Evolutionary conservation across 2,329 filamentous ascomycete genomes (phyloP), one percentile per base, ranked within the genome.

Genomic region (Fusarium miscanthi): DNA sequence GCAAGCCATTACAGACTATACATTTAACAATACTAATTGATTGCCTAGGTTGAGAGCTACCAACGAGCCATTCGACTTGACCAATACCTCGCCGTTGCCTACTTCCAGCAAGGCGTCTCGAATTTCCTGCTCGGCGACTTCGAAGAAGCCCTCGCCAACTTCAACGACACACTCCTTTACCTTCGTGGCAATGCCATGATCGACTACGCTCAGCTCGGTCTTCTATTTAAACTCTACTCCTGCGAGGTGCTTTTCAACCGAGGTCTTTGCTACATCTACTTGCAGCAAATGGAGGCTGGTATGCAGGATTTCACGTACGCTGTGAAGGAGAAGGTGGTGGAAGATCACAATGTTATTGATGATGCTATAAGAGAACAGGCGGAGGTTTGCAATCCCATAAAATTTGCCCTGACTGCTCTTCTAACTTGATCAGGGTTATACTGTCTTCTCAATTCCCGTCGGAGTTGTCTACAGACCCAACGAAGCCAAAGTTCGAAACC

Each of bases 231-330:
- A 82, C 86, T 99, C 16, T 98, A 95, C 82, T 98, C 96, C 3
- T 99, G 96, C 84, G 96, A 99, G 79, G 95, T 98, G 5, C 87
- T 99, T 31, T 99, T 99, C 87, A 99, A 99, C 82, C 91, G 96
- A 59, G 96, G 96, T 66, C 87, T 99, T 64, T 98, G 96, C 84
- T 98, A 98, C 84, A 97, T 98, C 78, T 98, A 98, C 80, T 87
- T 98, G 35, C 93, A 97, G 79, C 94, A 98, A 82, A 93, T 92
- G 81, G 94, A 97, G 17, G 90, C 92, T 3, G 96, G 96, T 75
- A 89, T 99, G 88, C 92, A 96, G 81, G 96, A 99, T 85, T 86
- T 99, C 77, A 88, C 90, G 25, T 98, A 92, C 79, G 96, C 96
- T 1, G 93, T 94, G 31, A 96, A 97, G 82, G 96, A 98, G 83